Base-by-base conservation (phyloP, 352 stramenopile genomes). In the Phytophthora syringae region DNA sequence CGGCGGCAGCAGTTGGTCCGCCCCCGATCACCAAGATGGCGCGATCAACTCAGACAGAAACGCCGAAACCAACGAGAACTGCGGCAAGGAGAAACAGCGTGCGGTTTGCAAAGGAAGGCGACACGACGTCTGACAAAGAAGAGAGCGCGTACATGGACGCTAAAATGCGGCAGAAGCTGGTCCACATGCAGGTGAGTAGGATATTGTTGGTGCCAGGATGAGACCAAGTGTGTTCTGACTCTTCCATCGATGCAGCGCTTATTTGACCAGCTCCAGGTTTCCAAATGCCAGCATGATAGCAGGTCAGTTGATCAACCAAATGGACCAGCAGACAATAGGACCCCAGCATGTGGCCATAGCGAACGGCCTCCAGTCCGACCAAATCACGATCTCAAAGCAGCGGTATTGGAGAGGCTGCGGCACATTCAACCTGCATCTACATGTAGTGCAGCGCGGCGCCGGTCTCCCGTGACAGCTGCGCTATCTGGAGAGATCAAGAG, bases 1-100 rank as follows among this genome's bases (percentile, higher is more conserved):
- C 39, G 20, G 39, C 57, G 2, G 47, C 56, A 18, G 43, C 28
- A 12, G 22, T 20, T 20, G 32, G 42, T 57, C 42, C 42, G 5
- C 32, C 57, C 20, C 6, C 37, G 9, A 45, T 34, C n/a, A 62
- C 58, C 37, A 68, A 51, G 54, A 64, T 67, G 13, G 53, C 64
- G 20, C 60, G 58, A 24, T 57, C 68, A 0, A 64, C 68, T 4
- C 74, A 77, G 57, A 82, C 74, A 6, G 63, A 75, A n/a, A 53
- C n/a, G 15, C 12, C 16, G 6, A 24, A 36, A 22, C 24, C 20
- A 3, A 24, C 21, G 20, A 57, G 54, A 39, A n/a, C 7, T 49
- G 12, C 20, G 9, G 6, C 40, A 7, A 68, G 25, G 24, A 62
- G 28, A 21, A 67, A 64, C 37, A 66, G 30, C n/a, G 59, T 67